Evolutionary conservation across 2,329 filamentous ascomycete species (phyloP), one percentile per base, ranked within the genome.

Genomic region (Apiospora kogelbergensis): DNA sequence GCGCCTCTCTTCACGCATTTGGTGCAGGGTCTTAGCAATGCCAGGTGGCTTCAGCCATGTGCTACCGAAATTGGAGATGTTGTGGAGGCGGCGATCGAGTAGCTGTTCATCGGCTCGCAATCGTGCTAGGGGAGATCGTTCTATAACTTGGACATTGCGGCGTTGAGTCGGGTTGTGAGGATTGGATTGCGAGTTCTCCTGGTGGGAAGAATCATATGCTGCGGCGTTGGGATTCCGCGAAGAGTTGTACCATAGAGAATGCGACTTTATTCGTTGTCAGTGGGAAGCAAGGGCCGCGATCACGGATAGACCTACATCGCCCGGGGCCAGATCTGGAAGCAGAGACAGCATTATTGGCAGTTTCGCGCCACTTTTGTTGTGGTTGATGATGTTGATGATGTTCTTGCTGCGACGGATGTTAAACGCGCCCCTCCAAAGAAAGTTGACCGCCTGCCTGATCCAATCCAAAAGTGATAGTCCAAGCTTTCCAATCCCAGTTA

Each of bases 31-130:
- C 84, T 98, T 99, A 69, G 89, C 80, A 68, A 97, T 87, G 9
- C 95, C 96, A 0, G 94, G 94, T 0, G 96, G 96, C 69, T 92
- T 93, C 68, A 99, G 90, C 96, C 96, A 99, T 60, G 88, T 88
- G 73, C 91, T 92, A 70, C 96, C 96, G 77, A 97, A 98, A 76
- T 94, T 93, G 64, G 92, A 89, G 40, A 98, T 91, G 73, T 95
- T 94, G 64, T 89, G 82, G 76, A 95, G 94, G 63, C 95, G 93
- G 10, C 91, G 87, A 68, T 91, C 88, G 72, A 97, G 86, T 69
- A 90, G 87, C 70, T 90, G 87, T 81, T 98, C 96, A 78, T 98
- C 95, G 53, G 89, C 83, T 33, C 88, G 85, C 13, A 97, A 88
- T 1, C 90, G 85, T 11, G 91, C 88, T 3, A 97, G 89, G 2